Evolutionary conservation across 352 stramenopile genomes (phyloP), one percentile per base, ranked within the genome.

Genomic region (Globisporangium cystogenes): DNA sequence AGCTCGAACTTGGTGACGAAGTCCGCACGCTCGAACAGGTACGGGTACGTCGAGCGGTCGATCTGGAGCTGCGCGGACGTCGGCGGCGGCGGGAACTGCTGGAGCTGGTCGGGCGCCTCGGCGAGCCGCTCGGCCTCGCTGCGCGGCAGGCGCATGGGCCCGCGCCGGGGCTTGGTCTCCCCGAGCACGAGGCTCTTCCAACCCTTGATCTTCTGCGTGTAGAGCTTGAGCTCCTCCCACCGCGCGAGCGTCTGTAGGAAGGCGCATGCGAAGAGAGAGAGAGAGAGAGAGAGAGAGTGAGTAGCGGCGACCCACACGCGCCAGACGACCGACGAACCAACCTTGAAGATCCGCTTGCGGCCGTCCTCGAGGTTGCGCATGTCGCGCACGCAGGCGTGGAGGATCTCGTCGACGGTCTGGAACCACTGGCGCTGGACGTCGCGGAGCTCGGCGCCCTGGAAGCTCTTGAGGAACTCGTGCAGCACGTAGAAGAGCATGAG

Each of bases 401-500:
- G 54, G 51, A 90, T 71, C 26, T 91, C 82, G 57, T 92, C 81
- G 23, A 93, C 74, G 1, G 81, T 90, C 52, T 86, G 78, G 50
- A 87, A 88, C 76, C 82, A 93, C 48, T 89, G 72, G 1, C 80
- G 76, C 51, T 92, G 76, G 39, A 90, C 72, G 23, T 74, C 57
- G 4, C 68, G 58, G 15, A 83, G 65, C 45, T 73, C 53, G 43
- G 86, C 72, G 8, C 75, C 73, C 36, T 87, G 65, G 51, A 87
- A 90, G 16, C 70, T 72, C 74, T 93, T 93, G 54, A 93, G 68
- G 52, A 93, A 93, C 70, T 93, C 83, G 60, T 93, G 81, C 31
- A 93, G 68, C 42, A 92, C 67, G 77, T 93, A 93, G 42, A 93
- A 87, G 12, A 93, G 68, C 83, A 93, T 93, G 33, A 93, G 51